These are phyloP conservation scores for Fraxinus velutina DNA, from an alignment of 305 asterid species.

Conservation along the genomic window DNA sequence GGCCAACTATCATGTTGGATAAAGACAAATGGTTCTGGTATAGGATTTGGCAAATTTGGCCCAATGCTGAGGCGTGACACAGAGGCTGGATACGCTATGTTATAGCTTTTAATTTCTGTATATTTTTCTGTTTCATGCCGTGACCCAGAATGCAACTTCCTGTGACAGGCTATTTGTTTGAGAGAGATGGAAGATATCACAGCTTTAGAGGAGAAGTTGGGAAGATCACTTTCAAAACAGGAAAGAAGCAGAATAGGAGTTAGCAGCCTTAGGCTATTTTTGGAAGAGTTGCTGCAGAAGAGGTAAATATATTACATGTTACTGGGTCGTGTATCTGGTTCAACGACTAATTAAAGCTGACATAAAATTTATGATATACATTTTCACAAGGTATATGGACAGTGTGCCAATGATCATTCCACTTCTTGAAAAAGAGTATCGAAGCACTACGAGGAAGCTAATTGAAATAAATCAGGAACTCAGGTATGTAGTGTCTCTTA, in stretches of 20 bases:
- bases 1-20: slow-evolving; percentile 6
- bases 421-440: slow-evolving; percentile 84
- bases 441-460: slow-evolving; percentile 74
- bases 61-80: neutral
- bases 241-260: slow-evolving; percentile 89
- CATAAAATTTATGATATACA: slow-evolving; percentile 26
- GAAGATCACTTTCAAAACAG: slow-evolving; percentile 75
- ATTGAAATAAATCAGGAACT: slow-evolving; percentile 80
- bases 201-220: slow-evolving; percentile 89
- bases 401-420: slow-evolving; percentile 89
- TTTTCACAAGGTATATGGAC: slow-evolving; percentile 69
- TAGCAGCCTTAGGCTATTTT: slow-evolving; percentile 82
- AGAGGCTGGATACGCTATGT: neutral
- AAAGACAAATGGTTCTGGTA: slow-evolving; percentile 17
- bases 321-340: slow-evolving; percentile 6
- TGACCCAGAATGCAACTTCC: slow-evolving; percentile 12
- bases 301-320: slow-evolving; percentile 40
- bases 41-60: neutral
- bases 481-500: slow-evolving; percentile 44
- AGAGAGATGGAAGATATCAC: slow-evolving; percentile 80
- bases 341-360: slow-evolving; percentile 18
- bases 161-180: slow-evolving; percentile 62
- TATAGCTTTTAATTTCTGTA: neutral
- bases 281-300: slow-evolving; percentile 87
- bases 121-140: slow-evolving; percentile 10